Percentiles rank a stretch among this genome's conserved stretches.
Evolutionary conservation across 2,329 filamentous ascomycete species (phyloP).

Genomic region (Fusarium udum): DNA sequence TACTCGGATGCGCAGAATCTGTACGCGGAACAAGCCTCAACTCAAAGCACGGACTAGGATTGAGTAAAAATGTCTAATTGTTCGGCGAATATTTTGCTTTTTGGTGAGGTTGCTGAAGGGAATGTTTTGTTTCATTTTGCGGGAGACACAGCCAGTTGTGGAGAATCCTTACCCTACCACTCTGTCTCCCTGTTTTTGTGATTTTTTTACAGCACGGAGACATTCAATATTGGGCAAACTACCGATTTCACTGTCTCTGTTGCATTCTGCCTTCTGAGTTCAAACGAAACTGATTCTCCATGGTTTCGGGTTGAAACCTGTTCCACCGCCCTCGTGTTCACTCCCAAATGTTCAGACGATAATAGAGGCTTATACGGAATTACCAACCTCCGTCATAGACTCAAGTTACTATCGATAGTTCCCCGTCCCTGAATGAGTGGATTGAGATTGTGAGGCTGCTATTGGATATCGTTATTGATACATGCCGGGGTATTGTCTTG

Average conservation of each 20-base stretch:
- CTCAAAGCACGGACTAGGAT: constrained; percentile 19
- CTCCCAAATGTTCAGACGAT: background rate
- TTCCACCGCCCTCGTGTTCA: constrained; percentile 4
- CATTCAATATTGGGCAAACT: background rate
- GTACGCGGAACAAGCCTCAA: constrained; percentile 22
- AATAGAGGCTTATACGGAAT: background rate
- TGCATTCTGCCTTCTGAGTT: constrained; percentile 1
- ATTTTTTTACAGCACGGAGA: background rate
- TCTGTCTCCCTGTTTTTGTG: constrained; percentile 6
- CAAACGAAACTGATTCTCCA: constrained; percentile 7
- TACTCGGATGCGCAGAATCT: constrained; percentile 1
- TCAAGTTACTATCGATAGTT: background rate
- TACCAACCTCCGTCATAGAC: background rate
- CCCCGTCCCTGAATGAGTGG: background rate
- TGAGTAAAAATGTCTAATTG: background rate
- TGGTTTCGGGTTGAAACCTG: constrained; percentile 27
- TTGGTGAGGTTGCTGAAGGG: constrained; percentile 16
- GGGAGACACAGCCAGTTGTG: constrained; percentile 16
- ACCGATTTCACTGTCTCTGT: constrained; percentile 4
- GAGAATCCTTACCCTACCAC: constrained; percentile 12
- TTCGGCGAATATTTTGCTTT: constrained; percentile 16
- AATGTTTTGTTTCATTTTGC: constrained; percentile 30
- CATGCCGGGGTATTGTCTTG: constrained; percentile 20
- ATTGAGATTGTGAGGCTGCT: constrained; percentile 5
- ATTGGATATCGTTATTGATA: constrained; percentile 19